Conservation (phyloP, 805 yeast genomes). For the Cyberlindnera euphorbiae region DNA sequence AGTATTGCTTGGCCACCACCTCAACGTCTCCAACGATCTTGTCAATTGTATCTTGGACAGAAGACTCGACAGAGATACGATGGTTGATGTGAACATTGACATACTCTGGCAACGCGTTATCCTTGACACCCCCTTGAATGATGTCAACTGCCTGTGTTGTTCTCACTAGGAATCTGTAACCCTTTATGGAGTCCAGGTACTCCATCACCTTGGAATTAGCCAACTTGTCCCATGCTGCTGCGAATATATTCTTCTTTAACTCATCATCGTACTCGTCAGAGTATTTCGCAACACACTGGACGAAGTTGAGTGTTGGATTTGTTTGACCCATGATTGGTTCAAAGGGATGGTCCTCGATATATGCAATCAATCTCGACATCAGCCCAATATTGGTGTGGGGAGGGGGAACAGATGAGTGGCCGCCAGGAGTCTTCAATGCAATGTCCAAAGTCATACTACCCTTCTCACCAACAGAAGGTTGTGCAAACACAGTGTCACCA, state of each 20-base stretch:
- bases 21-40: constrained; percentile 31
- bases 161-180: constrained; percentile 33
- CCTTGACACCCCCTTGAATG: constrained; percentile 59
- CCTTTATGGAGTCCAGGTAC: constrained; percentile 25
- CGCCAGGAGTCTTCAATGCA: constrained; percentile 57
- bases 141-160: constrained; percentile 47
- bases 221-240: constrained; percentile 29
- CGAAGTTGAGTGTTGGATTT: constrained; percentile 50
- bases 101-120: constrained; percentile 63
- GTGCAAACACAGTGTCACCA: constrained; percentile 39
- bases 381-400: constrained; percentile 72
- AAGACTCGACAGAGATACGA: constrained; percentile 48
- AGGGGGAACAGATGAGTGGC: constrained; percentile 71
- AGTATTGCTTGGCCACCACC: constrained; percentile 38
- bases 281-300: constrained; percentile 62
- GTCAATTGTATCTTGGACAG: constrained; percentile 28
- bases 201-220: constrained; percentile 35
- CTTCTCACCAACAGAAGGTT: constrained; percentile 58
- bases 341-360: constrained; percentile 53
- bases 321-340: constrained; percentile 37
- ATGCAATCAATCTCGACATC: constrained; percentile 46
- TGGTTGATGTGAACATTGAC: constrained; percentile 49
- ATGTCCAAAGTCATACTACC: constrained; percentile 51
- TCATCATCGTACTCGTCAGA: constrained; percentile 16
- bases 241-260: constrained; percentile 29